Base-by-base conservation (phyloP, 768 basidiomycete species). In the Daedaleopsis sinensis region DNA sequence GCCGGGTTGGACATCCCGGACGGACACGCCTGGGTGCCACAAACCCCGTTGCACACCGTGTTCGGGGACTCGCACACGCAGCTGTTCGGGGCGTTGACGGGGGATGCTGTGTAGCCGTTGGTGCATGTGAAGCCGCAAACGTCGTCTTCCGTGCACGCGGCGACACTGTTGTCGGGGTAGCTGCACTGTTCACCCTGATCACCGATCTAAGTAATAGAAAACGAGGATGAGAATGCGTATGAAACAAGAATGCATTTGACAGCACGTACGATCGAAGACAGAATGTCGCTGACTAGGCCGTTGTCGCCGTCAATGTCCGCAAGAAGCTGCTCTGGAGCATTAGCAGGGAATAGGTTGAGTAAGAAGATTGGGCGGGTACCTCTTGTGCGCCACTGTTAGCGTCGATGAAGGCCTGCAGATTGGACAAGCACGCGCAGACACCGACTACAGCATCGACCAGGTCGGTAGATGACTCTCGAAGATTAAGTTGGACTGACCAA, bases 31-130 rank as follows among this genome's bases (percentile, higher is more conserved):
- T 46, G 42, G 13, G 16, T 12, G 6, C 61, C 59, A 58, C 82
- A 85, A 39, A 77, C 68, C 12, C 80, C 83, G 58, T 84, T 82
- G 68, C 84, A 85, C 51, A 78, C 73, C 2, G 64, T 74, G 55
- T 70, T 71, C 1, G 82, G 82, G 42, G 69, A 57, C 2, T 65
- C 52, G 71, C 84, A 84, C 18, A 76, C 69, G 64, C 83, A 84
- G 7, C 70, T 53, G 1, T 71, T 78, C 9, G 80, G 78, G n/a
- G 71, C 57, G 10, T 46, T 27, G 19, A 65, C 35, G 5, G 79
- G 77, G 48, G 43, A 64, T 7, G 62, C 36, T 1, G 68, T 75
- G 65, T 67, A 83, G 68, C 81, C 81, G 62, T 81, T 72, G 36
- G 67, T 75, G 74, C 83, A 84, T 1, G 68, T 69, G 59, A 83